Conservation (phyloP, 345 rosid genomes). For the Pistacia atlantica region DNA sequence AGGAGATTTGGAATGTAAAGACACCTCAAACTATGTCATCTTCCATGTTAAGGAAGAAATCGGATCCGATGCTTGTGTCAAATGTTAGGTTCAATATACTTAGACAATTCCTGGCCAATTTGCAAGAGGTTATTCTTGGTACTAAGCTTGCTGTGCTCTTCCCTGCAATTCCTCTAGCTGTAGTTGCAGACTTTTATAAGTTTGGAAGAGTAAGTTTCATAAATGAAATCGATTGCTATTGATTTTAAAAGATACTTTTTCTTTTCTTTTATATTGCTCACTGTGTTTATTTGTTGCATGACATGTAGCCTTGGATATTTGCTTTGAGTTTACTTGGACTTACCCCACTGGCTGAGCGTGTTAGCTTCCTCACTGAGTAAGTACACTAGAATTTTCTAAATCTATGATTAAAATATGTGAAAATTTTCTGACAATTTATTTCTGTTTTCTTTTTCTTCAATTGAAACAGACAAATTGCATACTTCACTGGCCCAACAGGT, state of each 20-base stretch:
- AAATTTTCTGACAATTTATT: conserved; percentile 4
- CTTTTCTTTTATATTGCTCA: neutral
- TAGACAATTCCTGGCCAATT: conserved; percentile 34
- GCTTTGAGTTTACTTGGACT: conserved; percentile 81
- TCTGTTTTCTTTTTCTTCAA: neutral
- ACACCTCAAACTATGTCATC: conserved; percentile 34
- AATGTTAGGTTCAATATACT: conserved; percentile 35
- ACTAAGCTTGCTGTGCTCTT: conserved; percentile 57
- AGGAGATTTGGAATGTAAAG: conserved; percentile 20
- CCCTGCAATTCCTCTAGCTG: conserved; percentile 56
- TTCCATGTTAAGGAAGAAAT: conserved; percentile 39
- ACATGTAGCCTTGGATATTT: conserved; percentile 71
- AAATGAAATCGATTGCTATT: neutral
- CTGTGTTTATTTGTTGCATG: neutral
- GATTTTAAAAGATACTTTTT: neutral
- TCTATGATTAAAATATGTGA: neutral
- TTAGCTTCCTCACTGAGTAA: conserved; percentile 93
- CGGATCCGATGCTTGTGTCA: conserved; percentile 36
- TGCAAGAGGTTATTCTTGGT: conserved; percentile 48
- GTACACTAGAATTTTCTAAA: conserved; percentile 6
- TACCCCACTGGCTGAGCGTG: conserved; percentile 80
- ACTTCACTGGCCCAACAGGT: conserved; percentile 97
- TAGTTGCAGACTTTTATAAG: conserved; percentile 39
- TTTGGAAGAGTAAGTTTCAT: conserved; percentile 45
- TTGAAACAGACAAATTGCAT: conserved; percentile 78